Evolutionary conservation across 192 early-diverging fungal species (phyloP).

Genomic region (Paraglomus occultum): DNA sequence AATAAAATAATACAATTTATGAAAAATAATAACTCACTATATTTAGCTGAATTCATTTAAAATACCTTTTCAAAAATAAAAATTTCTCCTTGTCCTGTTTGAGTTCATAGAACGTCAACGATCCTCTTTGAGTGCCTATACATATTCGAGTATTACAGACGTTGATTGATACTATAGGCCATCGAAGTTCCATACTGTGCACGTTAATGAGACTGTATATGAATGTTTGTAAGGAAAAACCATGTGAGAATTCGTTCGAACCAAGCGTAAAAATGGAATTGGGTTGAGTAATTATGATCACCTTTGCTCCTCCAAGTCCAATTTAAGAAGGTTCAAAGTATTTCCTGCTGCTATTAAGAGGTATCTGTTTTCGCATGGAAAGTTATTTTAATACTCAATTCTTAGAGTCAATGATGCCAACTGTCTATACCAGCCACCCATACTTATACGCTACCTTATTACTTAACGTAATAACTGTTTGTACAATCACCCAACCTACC

Average conservation of each 20-base stretch:
- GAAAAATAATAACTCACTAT: neutral
- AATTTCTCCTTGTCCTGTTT: neutral
- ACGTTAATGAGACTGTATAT: neutral
- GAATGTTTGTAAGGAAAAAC: neutral
- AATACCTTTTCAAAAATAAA: constrained; percentile 8
- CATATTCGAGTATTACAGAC: constrained; percentile 7
- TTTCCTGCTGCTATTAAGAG: constrained; percentile 7
- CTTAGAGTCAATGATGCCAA: too few relatives aligned
- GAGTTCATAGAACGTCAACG: constrained; percentile 13
- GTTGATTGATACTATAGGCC: constrained; percentile 20
- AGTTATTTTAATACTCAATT: too few relatives aligned
- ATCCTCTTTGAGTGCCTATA: constrained; percentile 11
- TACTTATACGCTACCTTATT: too few relatives aligned
- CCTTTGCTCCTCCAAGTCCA: constrained; percentile 10
- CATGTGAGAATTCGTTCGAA: too few relatives aligned
- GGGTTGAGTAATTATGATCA: neutral
- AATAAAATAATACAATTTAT: neutral
- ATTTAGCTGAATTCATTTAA: neutral
- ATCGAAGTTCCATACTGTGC: neutral
- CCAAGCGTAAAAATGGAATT: too few relatives aligned
- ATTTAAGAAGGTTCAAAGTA: constrained; percentile 1
- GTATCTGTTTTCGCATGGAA: neutral
- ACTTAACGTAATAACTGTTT: too few relatives aligned
- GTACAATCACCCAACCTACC: neutral
- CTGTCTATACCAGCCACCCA: too few relatives aligned